These are phyloP conservation scores for Cladophialophora immunda DNA, from an alignment of 2,329 filamentous ascomycete species.

Conservation along the genomic window DNA sequence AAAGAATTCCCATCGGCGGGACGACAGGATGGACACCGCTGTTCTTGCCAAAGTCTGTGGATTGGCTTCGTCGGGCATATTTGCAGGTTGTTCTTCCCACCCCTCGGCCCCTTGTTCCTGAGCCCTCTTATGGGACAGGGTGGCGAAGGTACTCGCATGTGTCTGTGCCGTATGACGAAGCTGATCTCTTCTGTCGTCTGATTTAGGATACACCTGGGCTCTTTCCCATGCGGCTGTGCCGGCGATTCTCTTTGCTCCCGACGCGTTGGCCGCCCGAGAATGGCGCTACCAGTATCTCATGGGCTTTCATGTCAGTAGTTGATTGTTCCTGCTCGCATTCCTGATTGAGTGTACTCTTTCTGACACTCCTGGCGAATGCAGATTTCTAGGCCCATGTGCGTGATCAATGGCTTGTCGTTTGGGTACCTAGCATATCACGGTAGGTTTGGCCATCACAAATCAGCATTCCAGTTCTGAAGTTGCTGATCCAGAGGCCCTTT, in stretches of 20 bases:
- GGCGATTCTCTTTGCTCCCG: conserved; percentile 26
- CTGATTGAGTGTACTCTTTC: not conserved
- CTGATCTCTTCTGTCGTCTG: not conserved
- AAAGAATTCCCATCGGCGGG: not conserved
- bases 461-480: not conserved
- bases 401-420: conserved; percentile 31
- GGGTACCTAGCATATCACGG: conserved; percentile 31
- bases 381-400: conserved; percentile 33
- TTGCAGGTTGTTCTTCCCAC: conserved; percentile 22
- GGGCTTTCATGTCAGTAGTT: conserved; percentile 28
- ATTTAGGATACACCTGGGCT: conserved; percentile 35
- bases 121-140: not conserved
- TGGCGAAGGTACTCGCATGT: not conserved
- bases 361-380: conserved; percentile 1
- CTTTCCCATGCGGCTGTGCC: conserved; percentile 33
- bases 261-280: conserved; percentile 13
- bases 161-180: not conserved
- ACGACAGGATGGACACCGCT: conserved; percentile 15
- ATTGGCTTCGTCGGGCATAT: conserved; percentile 28
- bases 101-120: not conserved
- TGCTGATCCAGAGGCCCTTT: not conserved
- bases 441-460: not conserved
- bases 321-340: not conserved
- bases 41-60: conserved; percentile 38
- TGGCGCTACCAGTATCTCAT: conserved; percentile 33